A percentile compares a stretch with the other conserved stretches of the same genome.
Evolutionary conservation across 805 yeast species (phyloP).

Genomic region (Kazachstania viticola): DNA sequence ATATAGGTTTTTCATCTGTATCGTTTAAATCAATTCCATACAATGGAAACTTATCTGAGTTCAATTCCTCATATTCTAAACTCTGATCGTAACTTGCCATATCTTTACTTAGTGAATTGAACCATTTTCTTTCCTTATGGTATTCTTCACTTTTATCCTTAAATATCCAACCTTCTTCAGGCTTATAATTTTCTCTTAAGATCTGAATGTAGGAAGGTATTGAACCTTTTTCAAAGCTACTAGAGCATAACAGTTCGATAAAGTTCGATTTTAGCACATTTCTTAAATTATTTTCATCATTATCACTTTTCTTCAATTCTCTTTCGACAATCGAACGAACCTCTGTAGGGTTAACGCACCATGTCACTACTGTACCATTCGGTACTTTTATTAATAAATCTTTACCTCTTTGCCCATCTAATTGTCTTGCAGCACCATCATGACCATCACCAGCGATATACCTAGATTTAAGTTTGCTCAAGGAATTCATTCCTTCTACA

Average conservation of each 20-base stretch:
- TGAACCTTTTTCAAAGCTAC: slow-evolving; percentile 17
- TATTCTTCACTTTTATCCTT: slow-evolving; percentile 66
- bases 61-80: slow-evolving; percentile 43
- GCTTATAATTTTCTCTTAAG: slow-evolving; percentile 44
- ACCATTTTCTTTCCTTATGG: slow-evolving; percentile 55
- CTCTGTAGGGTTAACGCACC: slow-evolving; percentile 67
- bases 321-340: slow-evolving; percentile 26
- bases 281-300: slow-evolving; percentile 14
- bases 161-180: slow-evolving; percentile 85
- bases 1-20: slow-evolving; percentile 53
- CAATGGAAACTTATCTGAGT: slow-evolving; percentile 61
- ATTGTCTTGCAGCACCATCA: slow-evolving; percentile 60
- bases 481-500: slow-evolving; percentile 53
- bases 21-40: slow-evolving; percentile 65
- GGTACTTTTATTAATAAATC: slow-evolving; percentile 81
- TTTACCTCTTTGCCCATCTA: slow-evolving; percentile 78
- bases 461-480: slow-evolving; percentile 55
- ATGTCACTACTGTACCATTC: slow-evolving; percentile 74
- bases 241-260: slow-evolving; percentile 27
- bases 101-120: slow-evolving; percentile 47
- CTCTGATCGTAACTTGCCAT: slow-evolving; percentile 57
- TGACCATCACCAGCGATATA: slow-evolving; percentile 67
- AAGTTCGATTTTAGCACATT: slow-evolving; percentile 12
- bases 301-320: slow-evolving; percentile 7
- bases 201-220: slow-evolving; percentile 44